Conservation (phyloP, 1,284 basidiomycete species). For the Heterobasidion annosum region DNA sequence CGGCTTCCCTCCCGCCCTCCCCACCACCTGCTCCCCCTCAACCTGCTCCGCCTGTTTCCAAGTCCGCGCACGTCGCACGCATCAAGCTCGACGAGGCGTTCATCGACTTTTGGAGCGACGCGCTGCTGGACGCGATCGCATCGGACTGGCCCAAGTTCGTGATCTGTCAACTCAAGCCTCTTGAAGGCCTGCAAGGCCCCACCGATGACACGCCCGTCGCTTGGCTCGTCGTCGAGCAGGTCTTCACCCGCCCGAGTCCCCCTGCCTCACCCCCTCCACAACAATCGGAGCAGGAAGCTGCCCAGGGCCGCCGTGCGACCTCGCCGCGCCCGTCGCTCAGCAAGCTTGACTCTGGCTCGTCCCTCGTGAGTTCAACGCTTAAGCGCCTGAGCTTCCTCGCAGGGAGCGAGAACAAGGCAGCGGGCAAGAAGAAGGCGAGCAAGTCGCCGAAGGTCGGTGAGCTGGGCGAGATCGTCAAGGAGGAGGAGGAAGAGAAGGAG, state of each 20-base stretch:
- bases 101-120: not conserved
- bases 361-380: constrained; percentile 30
- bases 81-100: constrained; percentile 69
- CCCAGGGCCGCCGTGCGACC: constrained; percentile 16
- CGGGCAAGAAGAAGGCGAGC: constrained; percentile 23
- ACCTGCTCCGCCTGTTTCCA: constrained; percentile 23
- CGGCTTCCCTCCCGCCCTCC: constrained; percentile 4
- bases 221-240: constrained; percentile 62
- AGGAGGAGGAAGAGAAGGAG: constrained; percentile 30
- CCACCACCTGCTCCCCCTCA: constrained; percentile 7
- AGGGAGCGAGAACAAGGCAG: constrained; percentile 5
- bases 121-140: not conserved
- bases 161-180: constrained; percentile 51
- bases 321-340: constrained; percentile 44
- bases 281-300: constrained; percentile 5
- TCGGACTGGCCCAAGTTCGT: constrained; percentile 36
- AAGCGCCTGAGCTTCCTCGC: constrained; percentile 53
- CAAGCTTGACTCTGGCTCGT: constrained; percentile 30
- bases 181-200: constrained; percentile 10
- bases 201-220: constrained; percentile 26
- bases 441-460: constrained; percentile 41
- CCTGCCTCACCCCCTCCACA: constrained; percentile 19
- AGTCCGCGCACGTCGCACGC: constrained; percentile 33
- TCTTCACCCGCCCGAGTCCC: constrained; percentile 30
- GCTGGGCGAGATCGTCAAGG: constrained; percentile 52